Base-by-base conservation (phyloP, 176 grass and related monocot species). In the Guadua angustifolia region DNA sequence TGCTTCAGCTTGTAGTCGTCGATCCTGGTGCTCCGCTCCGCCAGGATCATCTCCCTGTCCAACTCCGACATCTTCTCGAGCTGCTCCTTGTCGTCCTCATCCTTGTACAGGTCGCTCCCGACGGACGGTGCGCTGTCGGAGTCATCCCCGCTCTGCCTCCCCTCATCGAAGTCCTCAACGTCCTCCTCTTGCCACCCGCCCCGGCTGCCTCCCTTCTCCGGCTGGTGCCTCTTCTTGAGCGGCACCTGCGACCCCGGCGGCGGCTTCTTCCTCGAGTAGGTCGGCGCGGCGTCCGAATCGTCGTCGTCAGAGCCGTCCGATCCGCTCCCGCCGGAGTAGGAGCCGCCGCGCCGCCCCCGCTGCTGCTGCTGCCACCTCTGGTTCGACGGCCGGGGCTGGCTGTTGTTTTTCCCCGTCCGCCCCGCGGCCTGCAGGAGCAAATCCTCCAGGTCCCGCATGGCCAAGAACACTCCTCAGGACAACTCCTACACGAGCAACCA, bases 41-140 rank as follows among this genome's bases (percentile, higher is more conserved):
- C 89, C 24, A 98, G 61, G 47, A 98, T 95, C 87, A 92, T 83
- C 82, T 98, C 95, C 65, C 93, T 73, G 4, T 98, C 73, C 19
- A 98, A 49, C 72, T 98, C 95, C 6, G 95, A 78, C 92, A 98
- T 88, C 53, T 60, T 84, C 85, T 88, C 89, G 1, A 98, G 76
- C 66, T 90, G 12, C 80, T 98, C 93, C 56, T 98, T 98, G 52
- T 98, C 95, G 0, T 89, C 92, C 9, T 98, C 95, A 11, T 93
- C 95, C 87, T 95, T 98, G 87, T 98, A 98, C 49, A 98, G 85
- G 78, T 98, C 95, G 21, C 92, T 94, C 26, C 95, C 92, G 0
- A 98, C 85, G 0, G 95, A 98, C 1, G 92, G 90, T 4, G 86
- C 92, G 18, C 92, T 91, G 79, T 97, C 95, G 0, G 95, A 94